Conservation (phyloP, 106 monocot genomes). For the Dactylorhiza incarnata region DNA sequence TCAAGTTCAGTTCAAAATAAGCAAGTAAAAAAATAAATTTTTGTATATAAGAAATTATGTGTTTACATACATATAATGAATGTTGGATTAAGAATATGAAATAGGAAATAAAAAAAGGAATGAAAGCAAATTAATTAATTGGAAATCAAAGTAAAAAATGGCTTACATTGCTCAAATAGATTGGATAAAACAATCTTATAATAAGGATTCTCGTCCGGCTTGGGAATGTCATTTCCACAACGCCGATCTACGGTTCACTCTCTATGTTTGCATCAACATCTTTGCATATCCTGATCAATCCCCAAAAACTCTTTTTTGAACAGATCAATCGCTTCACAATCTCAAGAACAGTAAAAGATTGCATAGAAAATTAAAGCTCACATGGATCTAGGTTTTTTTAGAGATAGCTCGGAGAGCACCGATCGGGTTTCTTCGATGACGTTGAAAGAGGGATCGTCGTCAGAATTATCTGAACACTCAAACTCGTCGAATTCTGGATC, state of each 20-base stretch:
- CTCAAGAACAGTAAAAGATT: not conserved
- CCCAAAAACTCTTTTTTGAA: not conserved
- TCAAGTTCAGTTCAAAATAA: too few relatives aligned
- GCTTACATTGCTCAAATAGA: too few relatives aligned
- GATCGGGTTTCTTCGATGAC: slow-evolving; percentile 30
- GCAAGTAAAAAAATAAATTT: too few relatives aligned
- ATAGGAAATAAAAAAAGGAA: too few relatives aligned
- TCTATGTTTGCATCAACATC: slow-evolving; percentile 3
- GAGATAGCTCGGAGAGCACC: slow-evolving; percentile 31
- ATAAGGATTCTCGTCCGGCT: slow-evolving; percentile 26
- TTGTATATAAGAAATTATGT: too few relatives aligned
- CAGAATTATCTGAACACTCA: slow-evolving; percentile 29
- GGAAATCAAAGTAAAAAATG: too few relatives aligned
- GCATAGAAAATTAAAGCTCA: slow-evolving; percentile 8
- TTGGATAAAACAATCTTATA: too few relatives aligned
- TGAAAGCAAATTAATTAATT: too few relatives aligned
- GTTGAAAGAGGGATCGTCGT: slow-evolving; percentile 49
- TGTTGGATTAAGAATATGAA: too few relatives aligned
- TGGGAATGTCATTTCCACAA: slow-evolving; percentile 10
- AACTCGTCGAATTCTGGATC: not conserved
- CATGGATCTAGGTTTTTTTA: slow-evolving; percentile 35
- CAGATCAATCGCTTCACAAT: not conserved
- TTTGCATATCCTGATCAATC: slow-evolving; percentile 4
- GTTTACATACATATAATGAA: too few relatives aligned
- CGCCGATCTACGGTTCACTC: slow-evolving; percentile 16